Evolutionary conservation across 305 asterid genomes (phyloP), one percentile per base, ranked within the genome.

Genomic region (Nicotiana rustica): DNA sequence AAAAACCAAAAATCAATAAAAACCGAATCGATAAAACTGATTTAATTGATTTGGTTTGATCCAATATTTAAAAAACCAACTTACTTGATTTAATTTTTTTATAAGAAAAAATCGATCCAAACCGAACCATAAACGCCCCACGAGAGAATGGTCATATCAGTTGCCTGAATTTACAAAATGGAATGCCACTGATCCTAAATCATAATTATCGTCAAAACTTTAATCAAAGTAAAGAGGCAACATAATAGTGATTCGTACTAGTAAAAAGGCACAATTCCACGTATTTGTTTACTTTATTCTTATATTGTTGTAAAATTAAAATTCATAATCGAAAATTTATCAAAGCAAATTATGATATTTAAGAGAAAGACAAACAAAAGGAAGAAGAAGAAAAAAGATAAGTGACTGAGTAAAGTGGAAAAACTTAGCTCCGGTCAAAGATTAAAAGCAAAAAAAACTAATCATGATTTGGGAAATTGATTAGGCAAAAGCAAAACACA

Each of bases 401-500:
- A 71, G 14, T 19, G 60, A 71, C 38, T 12, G 33, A 3, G 14
- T 71, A 71, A 71, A 47, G 41, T 13, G 25, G 17, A 47, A 71
- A 55, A 19, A 3, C 14, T 36, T n/a, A 71, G 78, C 19, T 41
- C 59, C 13, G 18, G 19, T 41, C 10, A 19, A 70, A 69, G 77
- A 69, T 4, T 70, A 21, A 73, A 73, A 49, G 14, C 19, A 47
- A 12, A 13, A 47, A 21, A 13, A 25, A 6, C 62, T 49, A 49
- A 73, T 47, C 64, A 73, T 73, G 79, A 73, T 73, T 73, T 49
- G 62, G 25, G 79, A 49, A 52, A 21, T 29, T 52, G 17, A 75
- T 75, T 52, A 52, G 15, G 65, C 25, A 52, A 75, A 75, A 52
- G 64, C 1, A 75, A 52, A 60, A 14, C 25, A 14, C 25, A 25